These are phyloP conservation scores for Eragrostis tef DNA, from an alignment of 202 grass and related monocot species.

Conservation along the genomic window DNA sequence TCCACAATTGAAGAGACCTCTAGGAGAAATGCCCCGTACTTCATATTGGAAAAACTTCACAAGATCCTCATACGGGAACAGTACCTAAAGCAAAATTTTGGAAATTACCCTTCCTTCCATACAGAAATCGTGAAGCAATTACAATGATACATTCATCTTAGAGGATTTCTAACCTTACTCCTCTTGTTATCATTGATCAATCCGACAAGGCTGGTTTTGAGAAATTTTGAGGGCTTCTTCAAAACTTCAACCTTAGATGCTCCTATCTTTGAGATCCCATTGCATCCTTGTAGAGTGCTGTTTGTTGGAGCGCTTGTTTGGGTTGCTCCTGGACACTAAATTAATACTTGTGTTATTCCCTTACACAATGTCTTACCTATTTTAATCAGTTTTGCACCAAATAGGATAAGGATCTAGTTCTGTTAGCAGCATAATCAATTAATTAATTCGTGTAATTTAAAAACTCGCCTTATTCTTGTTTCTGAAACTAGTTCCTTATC, in stretches of 20 bases:
- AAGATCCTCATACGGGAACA: slow-evolving; percentile 91
- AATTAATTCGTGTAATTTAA: slow-evolving; percentile 12
- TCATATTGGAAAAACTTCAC: slow-evolving; percentile 93
- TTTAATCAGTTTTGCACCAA: slow-evolving; percentile 12
- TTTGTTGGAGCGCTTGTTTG: slow-evolving; percentile 53
- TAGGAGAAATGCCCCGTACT: slow-evolving; percentile 74
- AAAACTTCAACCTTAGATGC: slow-evolving; percentile 61
- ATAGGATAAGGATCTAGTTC: slow-evolving; percentile 25
- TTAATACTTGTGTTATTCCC: slow-evolving; percentile 8
- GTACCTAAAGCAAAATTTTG: slow-evolving; percentile 58
- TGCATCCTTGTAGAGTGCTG: slow-evolving; percentile 50
- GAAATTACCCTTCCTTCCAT: slow-evolving; percentile 50
- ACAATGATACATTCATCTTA: slow-evolving; percentile 26
- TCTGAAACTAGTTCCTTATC: neutral
- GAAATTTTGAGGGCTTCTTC: slow-evolving; percentile 82
- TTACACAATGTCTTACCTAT: neutral
- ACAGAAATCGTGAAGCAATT: slow-evolving; percentile 8
- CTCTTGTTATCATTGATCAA: slow-evolving; percentile 97
- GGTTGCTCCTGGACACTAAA: slow-evolving; percentile 50
- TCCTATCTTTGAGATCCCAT: slow-evolving; percentile 62
- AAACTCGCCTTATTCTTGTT: slow-evolving; percentile 3
- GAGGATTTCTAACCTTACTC: slow-evolving; percentile 69
- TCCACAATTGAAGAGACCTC: slow-evolving; percentile 99
- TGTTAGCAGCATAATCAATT: slow-evolving; percentile 19
- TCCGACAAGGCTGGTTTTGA: slow-evolving; percentile 80